Percentiles rank a stretch among this genome's conserved stretches.
phyloP scores from a whole-genome alignment of 2,329 filamentous ascomycete species.

The Curvularia eragrostidis region DNA sequence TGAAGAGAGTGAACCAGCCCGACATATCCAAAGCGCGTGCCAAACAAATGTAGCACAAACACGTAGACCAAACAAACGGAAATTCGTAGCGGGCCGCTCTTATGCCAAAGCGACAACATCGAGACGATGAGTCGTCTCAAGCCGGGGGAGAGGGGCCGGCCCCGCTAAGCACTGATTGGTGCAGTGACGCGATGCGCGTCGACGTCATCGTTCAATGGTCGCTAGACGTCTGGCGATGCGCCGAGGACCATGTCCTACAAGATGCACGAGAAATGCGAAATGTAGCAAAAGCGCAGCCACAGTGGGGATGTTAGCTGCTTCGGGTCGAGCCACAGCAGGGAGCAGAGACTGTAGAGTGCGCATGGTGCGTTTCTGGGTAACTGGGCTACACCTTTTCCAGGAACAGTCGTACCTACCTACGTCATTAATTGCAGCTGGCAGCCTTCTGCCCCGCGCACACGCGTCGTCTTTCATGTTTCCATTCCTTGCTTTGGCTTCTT shows the following conservation, averaged over 20 bases:
- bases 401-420: conserved; percentile 15
- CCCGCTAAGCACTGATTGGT: conserved; percentile 21
- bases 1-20: conserved; percentile 56
- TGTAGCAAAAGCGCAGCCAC: conserved; percentile 19
- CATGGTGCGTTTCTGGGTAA: conserved; percentile 19
- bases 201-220: conserved; percentile 27
- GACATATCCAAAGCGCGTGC: conserved; percentile 39
- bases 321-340: conserved; percentile 9
- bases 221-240: conserved; percentile 11
- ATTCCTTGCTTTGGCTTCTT: conserved; percentile 29
- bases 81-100: conserved; percentile 12
- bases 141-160: conserved; percentile 13
- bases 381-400: conserved; percentile 21
- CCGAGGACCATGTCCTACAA: conserved; percentile 12
- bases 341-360: conserved; percentile 10
- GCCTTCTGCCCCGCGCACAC: conserved; percentile 13
- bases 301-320: conserved; percentile 20
- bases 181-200: conserved; percentile 5
- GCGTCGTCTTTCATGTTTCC: conserved; percentile 10
- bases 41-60: background rate
- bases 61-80: conserved; percentile 5
- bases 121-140: conserved; percentile 14
- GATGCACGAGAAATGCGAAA: background rate
- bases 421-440: conserved; percentile 23
- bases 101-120: conserved; percentile 6